Percentiles rank a stretch among this genome's conserved stretches.
Conservation (phyloP, 2,329 filamentous ascomycete genomes). For the Ciborinia camelliae region DNA sequence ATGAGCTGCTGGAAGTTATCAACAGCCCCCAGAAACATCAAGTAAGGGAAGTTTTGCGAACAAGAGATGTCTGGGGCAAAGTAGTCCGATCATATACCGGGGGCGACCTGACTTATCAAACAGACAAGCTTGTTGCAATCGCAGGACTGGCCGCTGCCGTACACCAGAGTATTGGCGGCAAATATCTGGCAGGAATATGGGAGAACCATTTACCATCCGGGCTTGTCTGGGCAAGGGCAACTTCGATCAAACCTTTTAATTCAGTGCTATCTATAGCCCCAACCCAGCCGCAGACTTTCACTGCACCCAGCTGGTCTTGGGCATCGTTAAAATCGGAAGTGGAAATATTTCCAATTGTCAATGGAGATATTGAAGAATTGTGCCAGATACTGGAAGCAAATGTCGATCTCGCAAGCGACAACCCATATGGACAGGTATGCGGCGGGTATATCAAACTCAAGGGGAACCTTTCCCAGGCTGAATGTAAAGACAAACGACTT, state of each 20-base stretch:
- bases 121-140: not conserved
- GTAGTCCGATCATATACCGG: not conserved
- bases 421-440: not conserved
- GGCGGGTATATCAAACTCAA: not conserved
- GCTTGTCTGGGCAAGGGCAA: fast-evolving
- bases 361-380: fast-evolving
- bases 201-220: not conserved
- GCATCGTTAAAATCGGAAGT: not conserved
- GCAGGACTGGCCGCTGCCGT: not conserved
- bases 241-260: no score
- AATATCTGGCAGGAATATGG: not conserved
- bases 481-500: not conserved
- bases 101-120: not conserved
- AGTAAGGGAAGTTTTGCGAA: fast-evolving
- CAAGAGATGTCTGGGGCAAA: fast-evolving
- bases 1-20: not conserved
- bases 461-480: not conserved
- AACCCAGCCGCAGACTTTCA: not conserved
- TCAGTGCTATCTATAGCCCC: not conserved
- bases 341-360: fast-evolving
- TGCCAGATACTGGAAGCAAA: not conserved
- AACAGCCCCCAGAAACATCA: no score
- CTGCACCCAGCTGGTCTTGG: not conserved
- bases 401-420: not conserved
- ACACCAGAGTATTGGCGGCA: not conserved